A percentile compares a stretch with the other conserved stretches of the same genome.
Conservation (phyloP, 306 rosid genomes). For the Lathyrus oleraceus region DNA sequence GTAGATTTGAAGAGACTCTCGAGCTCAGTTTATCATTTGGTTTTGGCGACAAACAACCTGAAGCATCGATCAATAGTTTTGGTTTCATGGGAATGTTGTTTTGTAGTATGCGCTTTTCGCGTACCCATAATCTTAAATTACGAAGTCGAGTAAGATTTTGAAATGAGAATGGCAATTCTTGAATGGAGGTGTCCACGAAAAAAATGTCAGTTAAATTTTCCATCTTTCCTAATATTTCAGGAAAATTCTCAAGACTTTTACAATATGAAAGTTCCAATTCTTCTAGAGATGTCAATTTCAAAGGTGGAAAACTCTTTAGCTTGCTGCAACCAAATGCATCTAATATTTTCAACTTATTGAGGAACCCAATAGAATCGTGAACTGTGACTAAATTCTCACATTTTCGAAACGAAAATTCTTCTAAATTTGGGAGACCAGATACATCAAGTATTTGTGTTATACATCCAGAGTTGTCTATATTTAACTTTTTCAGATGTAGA, state of each 20-base stretch:
- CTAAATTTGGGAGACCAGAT: background rate
- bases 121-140: background rate
- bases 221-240: background rate
- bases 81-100: too few relatives aligned
- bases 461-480: background rate
- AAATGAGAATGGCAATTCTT: background rate
- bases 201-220: background rate
- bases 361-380: background rate
- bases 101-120: background rate
- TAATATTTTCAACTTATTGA: background rate
- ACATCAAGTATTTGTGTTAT: background rate
- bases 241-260: background rate
- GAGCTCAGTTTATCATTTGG: too few relatives aligned
- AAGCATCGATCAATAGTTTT: too few relatives aligned
- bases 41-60: too few relatives aligned
- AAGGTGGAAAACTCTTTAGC: background rate
- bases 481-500: background rate
- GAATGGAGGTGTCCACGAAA: background rate
- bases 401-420: background rate
- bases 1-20: too few relatives aligned
- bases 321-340: background rate
- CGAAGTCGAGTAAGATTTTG: background rate
- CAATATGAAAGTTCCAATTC: background rate
- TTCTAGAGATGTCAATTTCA: constrained; percentile 16
- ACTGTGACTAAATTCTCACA: background rate